Conservation (phyloP, 331 rosid species). For the Erythrophleum ivorense region DNA sequence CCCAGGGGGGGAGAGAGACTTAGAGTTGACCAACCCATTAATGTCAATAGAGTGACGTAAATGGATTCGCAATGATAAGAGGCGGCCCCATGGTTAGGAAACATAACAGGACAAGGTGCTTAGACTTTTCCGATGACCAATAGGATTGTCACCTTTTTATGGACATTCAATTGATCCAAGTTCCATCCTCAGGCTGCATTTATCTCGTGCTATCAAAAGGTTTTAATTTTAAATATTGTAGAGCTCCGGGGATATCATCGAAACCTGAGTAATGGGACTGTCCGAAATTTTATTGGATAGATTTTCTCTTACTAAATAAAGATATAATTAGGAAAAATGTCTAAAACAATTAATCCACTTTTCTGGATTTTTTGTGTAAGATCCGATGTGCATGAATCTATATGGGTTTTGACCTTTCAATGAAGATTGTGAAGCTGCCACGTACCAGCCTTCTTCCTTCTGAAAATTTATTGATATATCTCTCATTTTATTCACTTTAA, state of each 20-base stretch:
- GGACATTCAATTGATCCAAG: neutral
- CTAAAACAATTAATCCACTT: neutral
- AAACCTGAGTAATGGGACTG: neutral
- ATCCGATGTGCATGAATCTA: no score
- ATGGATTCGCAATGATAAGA: conserved; percentile 42
- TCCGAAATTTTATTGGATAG: neutral
- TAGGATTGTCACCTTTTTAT: neutral
- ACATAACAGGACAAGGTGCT: neutral
- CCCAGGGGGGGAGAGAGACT: neutral
- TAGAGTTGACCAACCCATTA: neutral
- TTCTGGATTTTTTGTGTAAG: neutral
- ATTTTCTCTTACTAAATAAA: neutral
- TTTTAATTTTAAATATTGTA: neutral
- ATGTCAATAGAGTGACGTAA: conserved; percentile 50
- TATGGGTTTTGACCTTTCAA: no score
- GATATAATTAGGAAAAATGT: neutral
- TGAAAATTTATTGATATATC: no score
- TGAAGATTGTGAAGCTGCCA: no score
- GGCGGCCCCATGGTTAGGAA: conserved; percentile 45
- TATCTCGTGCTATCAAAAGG: neutral
- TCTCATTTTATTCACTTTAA: no score
- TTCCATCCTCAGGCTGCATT: neutral
- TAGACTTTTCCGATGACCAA: neutral
- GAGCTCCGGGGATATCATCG: neutral
- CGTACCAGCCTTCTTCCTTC: no score